Evolutionary conservation across 495 filamentous ascomycete species (phyloP).

Genomic region (Penicillium crystallinum): DNA sequence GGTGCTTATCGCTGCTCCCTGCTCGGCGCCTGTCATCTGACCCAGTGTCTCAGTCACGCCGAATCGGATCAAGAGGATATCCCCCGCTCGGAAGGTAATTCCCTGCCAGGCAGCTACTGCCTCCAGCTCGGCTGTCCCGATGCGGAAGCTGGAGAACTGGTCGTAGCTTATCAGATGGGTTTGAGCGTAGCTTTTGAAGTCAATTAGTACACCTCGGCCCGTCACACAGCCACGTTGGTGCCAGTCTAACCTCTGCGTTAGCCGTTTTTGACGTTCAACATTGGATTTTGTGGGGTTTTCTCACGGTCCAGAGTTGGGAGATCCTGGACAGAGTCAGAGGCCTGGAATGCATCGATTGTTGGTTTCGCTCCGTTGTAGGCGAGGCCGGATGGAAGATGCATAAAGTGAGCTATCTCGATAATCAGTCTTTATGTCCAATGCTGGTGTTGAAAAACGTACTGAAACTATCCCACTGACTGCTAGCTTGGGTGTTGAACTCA

Average conservation of each 20-base stretch:
- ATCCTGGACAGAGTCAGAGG: not conserved
- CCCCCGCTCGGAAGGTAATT: constrained; percentile 31
- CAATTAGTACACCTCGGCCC: constrained; percentile 43
- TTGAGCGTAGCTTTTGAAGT: constrained; percentile 38
- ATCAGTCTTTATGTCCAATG: not conserved
- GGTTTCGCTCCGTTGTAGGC: constrained; percentile 50
- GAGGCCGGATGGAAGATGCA: constrained; percentile 40
- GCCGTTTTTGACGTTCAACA: not conserved
- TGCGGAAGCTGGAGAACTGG: constrained; percentile 30
- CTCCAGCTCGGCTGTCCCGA: constrained; percentile 27
- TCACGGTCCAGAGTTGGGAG: constrained; percentile 23
- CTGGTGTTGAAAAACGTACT: constrained; percentile 18
- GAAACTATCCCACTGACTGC: constrained; percentile 37
- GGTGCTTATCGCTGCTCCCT: constrained; percentile 11
- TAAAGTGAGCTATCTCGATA: constrained; percentile 15
- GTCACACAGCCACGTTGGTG: constrained; percentile 35
- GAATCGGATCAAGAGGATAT: constrained; percentile 43
- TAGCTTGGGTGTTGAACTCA: constrained; percentile 47
- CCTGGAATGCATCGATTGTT: constrained; percentile 8
- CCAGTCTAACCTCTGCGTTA: constrained; percentile 23
- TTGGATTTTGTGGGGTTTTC: not conserved
- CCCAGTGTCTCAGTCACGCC: constrained; percentile 37
- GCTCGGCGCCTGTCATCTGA: constrained; percentile 27
- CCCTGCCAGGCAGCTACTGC: constrained; percentile 28
- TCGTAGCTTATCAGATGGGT: constrained; percentile 28